Percentiles rank a stretch among this genome's conserved stretches.
Evolutionary conservation across 2,329 filamentous ascomycete species (phyloP).

Genomic region (Lachnellula arida): DNA sequence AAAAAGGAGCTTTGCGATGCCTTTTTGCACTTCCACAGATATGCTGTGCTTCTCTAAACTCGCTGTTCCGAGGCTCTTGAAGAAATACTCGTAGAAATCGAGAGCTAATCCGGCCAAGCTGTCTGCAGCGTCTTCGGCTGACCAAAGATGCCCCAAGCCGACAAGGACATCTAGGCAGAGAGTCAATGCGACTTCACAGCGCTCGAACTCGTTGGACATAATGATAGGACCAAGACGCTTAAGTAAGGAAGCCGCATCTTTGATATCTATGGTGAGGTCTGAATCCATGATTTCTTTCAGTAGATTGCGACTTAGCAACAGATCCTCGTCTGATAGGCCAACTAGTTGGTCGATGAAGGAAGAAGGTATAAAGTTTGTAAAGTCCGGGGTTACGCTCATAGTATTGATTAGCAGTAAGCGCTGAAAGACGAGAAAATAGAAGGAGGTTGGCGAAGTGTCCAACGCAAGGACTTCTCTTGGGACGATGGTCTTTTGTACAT

Average conservation of each 20-base stretch:
- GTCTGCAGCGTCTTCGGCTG: constrained; percentile 33
- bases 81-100: constrained; percentile 63
- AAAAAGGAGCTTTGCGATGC: constrained; percentile 64
- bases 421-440: constrained; percentile 20
- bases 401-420: constrained; percentile 23
- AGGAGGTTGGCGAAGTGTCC: constrained; percentile 23
- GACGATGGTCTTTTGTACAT: constrained; percentile 32
- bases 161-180: constrained; percentile 65
- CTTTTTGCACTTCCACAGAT: constrained; percentile 63
- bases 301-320: constrained; percentile 48
- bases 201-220: constrained; percentile 56
- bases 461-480: constrained; percentile 37
- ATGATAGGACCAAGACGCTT: constrained; percentile 49
- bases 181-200: constrained; percentile 68
- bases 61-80: constrained; percentile 68
- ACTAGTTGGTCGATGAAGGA: constrained; percentile 47
- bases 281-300: constrained; percentile 49
- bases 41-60: constrained; percentile 64
- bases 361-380: constrained; percentile 43
- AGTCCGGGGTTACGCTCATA: constrained; percentile 16
- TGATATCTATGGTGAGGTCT: constrained; percentile 46
- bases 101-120: constrained; percentile 49
- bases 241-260: constrained; percentile 45
- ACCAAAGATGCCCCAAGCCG: constrained; percentile 34
- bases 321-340: constrained; percentile 46